These are phyloP conservation scores for Ogataea nitratoaversa DNA, from an alignment of 805 yeast genomes.

Conservation along the genomic window DNA sequence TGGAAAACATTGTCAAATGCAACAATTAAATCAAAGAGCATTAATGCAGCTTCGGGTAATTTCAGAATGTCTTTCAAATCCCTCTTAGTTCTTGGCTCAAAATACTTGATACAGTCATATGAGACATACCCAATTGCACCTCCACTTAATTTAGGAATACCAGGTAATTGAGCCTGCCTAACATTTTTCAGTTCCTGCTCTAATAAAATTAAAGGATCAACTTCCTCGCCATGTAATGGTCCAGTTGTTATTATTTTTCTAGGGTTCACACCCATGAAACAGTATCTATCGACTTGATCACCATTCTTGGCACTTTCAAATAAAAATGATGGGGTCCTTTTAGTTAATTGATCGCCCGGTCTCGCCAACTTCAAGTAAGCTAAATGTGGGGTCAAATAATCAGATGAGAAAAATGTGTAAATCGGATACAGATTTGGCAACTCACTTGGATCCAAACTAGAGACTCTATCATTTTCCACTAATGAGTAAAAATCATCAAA, in stretches of 20 bases:
- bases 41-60: constrained; percentile 87
- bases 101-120: constrained; percentile 94
- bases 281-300: constrained; percentile 83
- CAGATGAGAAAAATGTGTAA: constrained; percentile 67
- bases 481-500: constrained; percentile 41
- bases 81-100: constrained; percentile 86
- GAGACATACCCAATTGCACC: constrained; percentile 97
- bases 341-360: constrained; percentile 48
- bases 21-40: constrained; percentile 85
- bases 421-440: constrained; percentile 77
- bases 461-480: constrained; percentile 33
- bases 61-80: constrained; percentile 71
- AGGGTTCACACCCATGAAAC: constrained; percentile 87
- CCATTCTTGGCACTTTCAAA: constrained; percentile 89
- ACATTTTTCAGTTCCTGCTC: constrained; percentile 67
- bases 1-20: constrained; percentile 95
- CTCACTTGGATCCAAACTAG: constrained; percentile 12
- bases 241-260: constrained; percentile 82
- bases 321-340: constrained; percentile 66
- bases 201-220: constrained; percentile 74
- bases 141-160: constrained; percentile 80
- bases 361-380: constrained; percentile 83
- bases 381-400: constrained; percentile 80
- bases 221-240: constrained; percentile 54
- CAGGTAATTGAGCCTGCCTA: constrained; percentile 74